Percentiles rank a stretch among this genome's conserved stretches.
phyloP scores from a whole-genome alignment of 352 stramenopile species.

The Elongisporangium anandrum region DNA sequence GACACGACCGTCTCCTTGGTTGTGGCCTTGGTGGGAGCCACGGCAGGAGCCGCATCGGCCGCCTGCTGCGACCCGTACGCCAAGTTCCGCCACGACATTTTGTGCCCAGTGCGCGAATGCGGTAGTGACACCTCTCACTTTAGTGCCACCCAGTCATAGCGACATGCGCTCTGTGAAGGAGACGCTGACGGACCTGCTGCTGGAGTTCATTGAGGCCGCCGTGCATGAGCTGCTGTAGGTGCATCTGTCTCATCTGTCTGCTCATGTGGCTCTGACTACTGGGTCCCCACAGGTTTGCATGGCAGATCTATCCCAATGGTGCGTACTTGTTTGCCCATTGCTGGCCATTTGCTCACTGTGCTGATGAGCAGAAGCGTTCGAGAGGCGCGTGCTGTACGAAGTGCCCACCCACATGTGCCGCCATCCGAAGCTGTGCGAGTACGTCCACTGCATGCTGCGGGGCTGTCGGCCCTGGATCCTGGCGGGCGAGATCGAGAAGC shows the following conservation, averaged over 20 bases:
- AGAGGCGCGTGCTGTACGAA: slow-evolving; percentile 56
- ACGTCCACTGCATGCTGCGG: slow-evolving; percentile 68
- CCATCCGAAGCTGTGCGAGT: slow-evolving; percentile 68
- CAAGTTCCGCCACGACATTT: slow-evolving; percentile 73
- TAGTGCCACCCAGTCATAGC: neutral
- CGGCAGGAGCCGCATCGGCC: slow-evolving; percentile 57
- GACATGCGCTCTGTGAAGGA: slow-evolving; percentile 25
- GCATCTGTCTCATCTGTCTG: neutral
- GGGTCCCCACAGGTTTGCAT: slow-evolving; percentile 32
- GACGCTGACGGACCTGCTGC: slow-evolving; percentile 46
- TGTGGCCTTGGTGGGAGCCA: slow-evolving; percentile 42
- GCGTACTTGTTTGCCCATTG: neutral
- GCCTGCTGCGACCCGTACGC: slow-evolving; percentile 76
- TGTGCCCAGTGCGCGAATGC: neutral
- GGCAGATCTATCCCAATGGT: slow-evolving; percentile 58
- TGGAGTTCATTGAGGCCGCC: slow-evolving; percentile 71
- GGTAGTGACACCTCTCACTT: neutral
- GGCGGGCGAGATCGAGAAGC: slow-evolving; percentile 57
- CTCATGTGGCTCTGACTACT: slow-evolving; percentile 7
- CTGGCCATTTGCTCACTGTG: slow-evolving; percentile 1
- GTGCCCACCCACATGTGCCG: slow-evolving; percentile 79
- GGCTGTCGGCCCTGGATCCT: slow-evolving; percentile 64
- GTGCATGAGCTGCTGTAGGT: slow-evolving; percentile 80
- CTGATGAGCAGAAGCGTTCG: slow-evolving; percentile 43
- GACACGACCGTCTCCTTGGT: slow-evolving; percentile 55